These are phyloP conservation scores for Calocera cornea DNA, from an alignment of 768 basidiomycete species.

Conservation along the genomic window DNA sequence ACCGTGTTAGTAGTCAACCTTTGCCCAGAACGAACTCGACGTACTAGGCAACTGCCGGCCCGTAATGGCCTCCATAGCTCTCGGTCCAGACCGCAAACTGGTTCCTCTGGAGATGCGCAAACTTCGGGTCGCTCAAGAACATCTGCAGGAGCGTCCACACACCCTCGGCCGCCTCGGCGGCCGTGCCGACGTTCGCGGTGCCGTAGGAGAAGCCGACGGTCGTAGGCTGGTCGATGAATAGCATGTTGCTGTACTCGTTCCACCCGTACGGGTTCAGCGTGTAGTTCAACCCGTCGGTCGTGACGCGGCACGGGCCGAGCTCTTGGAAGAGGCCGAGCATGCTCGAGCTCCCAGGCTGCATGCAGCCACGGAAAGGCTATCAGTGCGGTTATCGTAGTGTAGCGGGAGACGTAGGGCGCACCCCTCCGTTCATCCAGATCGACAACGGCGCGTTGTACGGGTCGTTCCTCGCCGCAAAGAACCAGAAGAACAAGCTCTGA, in stretches of 20 bases:
- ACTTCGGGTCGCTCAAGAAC: slow-evolving; percentile 44
- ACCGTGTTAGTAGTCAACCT: neutral
- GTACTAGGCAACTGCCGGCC: slow-evolving; percentile 37
- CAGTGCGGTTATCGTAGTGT: too few species aligned
- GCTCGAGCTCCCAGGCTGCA: neutral
- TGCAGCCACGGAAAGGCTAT: too few species aligned
- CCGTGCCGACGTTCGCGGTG: slow-evolving; percentile 37
- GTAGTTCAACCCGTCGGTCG: slow-evolving; percentile 38
- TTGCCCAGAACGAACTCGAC: neutral
- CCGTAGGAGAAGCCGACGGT: slow-evolving; percentile 48
- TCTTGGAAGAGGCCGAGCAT: slow-evolving; percentile 8
- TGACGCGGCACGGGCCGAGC: slow-evolving; percentile 38
- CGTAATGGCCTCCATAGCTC: slow-evolving; percentile 52
- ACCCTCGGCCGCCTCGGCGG: slow-evolving; percentile 40
- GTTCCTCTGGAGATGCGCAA: slow-evolving; percentile 33
- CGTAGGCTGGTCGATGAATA: slow-evolving; percentile 44
- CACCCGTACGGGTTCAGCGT: slow-evolving; percentile 43
- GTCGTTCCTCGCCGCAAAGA: slow-evolving; percentile 3
- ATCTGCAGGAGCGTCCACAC: slow-evolving; percentile 53
- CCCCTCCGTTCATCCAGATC: slow-evolving; percentile 7
- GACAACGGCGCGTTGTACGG: slow-evolving; percentile 1
- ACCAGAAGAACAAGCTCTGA: slow-evolving; percentile 8
- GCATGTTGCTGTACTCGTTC: slow-evolving; percentile 43
- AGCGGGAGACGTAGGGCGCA: too few species aligned
- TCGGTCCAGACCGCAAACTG: slow-evolving; percentile 52